phyloP scores from a whole-genome alignment of 129 eudicot genomes.

The Dittrichia graveolens region DNA sequence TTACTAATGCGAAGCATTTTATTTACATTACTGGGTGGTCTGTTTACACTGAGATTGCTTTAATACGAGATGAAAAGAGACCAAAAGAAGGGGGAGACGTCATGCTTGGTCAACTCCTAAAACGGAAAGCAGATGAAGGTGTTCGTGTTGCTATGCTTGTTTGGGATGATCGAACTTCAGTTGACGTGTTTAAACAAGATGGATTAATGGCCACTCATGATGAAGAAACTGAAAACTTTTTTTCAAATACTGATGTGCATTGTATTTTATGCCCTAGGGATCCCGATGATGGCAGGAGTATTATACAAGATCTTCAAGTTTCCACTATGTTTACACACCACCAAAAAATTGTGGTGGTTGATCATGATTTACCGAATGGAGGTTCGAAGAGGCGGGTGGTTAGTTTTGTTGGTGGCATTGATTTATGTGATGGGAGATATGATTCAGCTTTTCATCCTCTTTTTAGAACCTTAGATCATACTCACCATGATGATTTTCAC shows the following conservation, averaged over 20 bases:
- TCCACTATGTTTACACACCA: slow-evolving; percentile 90
- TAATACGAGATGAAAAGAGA: slow-evolving; percentile 65
- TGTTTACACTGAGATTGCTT: slow-evolving; percentile 68
- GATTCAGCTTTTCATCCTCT: slow-evolving; percentile 69
- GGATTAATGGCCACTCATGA: slow-evolving; percentile 91
- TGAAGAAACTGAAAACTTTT: slow-evolving; percentile 63
- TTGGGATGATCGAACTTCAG: slow-evolving; percentile 78
- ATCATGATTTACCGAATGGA: slow-evolving; percentile 56
- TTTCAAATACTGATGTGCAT: slow-evolving; percentile 52
- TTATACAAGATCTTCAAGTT: slow-evolving; percentile 60
- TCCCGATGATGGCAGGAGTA: slow-evolving; percentile 76
- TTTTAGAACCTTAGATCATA: slow-evolving; percentile 57
- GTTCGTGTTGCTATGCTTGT: slow-evolving; percentile 69
- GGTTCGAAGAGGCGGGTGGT: slow-evolving; percentile 60
- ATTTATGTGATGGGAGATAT: slow-evolving; percentile 81
- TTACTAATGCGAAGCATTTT: slow-evolving; percentile 58
- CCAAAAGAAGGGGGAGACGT: slow-evolving; percentile 67
- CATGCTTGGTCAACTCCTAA: slow-evolving; percentile 68
- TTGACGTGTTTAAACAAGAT: slow-evolving; percentile 54
- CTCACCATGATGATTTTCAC: slow-evolving; percentile 78
- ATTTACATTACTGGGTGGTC: slow-evolving; percentile 87
- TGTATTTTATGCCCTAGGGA: slow-evolving; percentile 75
- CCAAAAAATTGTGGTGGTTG: slow-evolving; percentile 83
- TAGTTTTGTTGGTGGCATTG: slow-evolving; percentile 86
- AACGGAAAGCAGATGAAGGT: slow-evolving; percentile 73